phyloP scores from a whole-genome alignment of 2,329 filamentous ascomycete genomes.

The Aspergillus calidoustus region DNA sequence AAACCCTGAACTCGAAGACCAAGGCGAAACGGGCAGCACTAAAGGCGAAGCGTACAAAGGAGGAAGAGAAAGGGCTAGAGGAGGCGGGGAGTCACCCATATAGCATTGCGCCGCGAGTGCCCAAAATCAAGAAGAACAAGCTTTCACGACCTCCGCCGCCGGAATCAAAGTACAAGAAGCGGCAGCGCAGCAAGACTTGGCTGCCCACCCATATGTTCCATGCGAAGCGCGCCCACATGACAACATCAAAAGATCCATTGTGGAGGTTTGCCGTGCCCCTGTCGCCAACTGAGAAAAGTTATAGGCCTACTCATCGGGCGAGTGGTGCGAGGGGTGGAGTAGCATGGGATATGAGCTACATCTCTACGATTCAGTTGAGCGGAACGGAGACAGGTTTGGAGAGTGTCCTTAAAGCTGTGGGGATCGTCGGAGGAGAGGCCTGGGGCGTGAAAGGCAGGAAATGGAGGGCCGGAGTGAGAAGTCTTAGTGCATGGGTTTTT shows the following conservation, averaged over 20 bases:
- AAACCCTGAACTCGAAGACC: conserved; percentile 58
- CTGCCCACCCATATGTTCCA: conserved; percentile 94
- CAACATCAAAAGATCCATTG: conserved; percentile 73
- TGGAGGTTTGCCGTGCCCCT: conserved; percentile 90
- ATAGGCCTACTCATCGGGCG: conserved; percentile 83
- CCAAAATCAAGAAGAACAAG: conserved; percentile 72
- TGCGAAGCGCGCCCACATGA: conserved; percentile 89
- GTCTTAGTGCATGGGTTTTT: conserved; percentile 62
- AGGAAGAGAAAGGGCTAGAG: conserved; percentile 27
- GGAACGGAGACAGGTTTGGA: conserved; percentile 68
- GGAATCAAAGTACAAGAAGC: conserved; percentile 76
- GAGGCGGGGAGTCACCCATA: conserved; percentile 36
- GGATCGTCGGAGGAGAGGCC: conserved; percentile 61
- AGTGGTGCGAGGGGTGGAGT: conserved; percentile 75
- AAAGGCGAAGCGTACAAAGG: conserved; percentile 47
- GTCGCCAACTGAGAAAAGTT: conserved; percentile 86
- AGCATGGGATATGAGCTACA: conserved; percentile 93
- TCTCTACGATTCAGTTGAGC: conserved; percentile 80
- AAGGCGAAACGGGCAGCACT: conserved; percentile 50
- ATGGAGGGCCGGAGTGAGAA: conserved; percentile 70
- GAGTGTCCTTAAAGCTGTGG: conserved; percentile 68
- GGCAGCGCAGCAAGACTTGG: conserved; percentile 89
- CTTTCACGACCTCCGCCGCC: conserved; percentile 68
- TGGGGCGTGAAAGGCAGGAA: conserved; percentile 69
- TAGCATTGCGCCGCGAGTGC: conserved; percentile 49